These are phyloP conservation scores for Candida hungchunana DNA, from an alignment of 805 yeast genomes.

Conservation along the genomic window DNA sequence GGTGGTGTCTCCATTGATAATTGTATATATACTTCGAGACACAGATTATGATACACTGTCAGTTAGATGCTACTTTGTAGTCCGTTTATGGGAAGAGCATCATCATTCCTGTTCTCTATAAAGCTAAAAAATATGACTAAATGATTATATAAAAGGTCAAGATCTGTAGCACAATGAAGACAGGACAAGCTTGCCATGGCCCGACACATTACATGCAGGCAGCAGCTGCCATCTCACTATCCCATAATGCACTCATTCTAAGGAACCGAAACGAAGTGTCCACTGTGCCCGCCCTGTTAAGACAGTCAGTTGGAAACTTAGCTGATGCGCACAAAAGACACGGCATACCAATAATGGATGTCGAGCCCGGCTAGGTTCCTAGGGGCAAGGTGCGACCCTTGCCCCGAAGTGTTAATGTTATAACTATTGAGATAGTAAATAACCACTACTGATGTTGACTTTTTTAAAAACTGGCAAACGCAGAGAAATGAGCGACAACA, in stretches of 20 bases:
- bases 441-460: constrained; percentile 74
- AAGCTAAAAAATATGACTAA: too few relatives aligned
- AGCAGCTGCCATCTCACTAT: constrained; percentile 17
- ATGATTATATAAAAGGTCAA: constrained; percentile 4
- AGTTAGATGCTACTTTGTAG: too few relatives aligned
- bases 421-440: constrained; percentile 61
- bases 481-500: constrained; percentile 22
- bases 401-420: constrained; percentile 39
- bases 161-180: constrained; percentile 27
- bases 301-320: constrained; percentile 62
- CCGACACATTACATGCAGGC: constrained; percentile 21
- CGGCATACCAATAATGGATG: constrained; percentile 26
- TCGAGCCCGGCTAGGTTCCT: constrained; percentile 28
- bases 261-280: constrained; percentile 75
- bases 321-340: constrained; percentile 44
- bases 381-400: constrained; percentile 15
- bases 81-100: too few relatives aligned
- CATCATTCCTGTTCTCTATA: too few relatives aligned
- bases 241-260: constrained; percentile 40
- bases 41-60: too few relatives aligned
- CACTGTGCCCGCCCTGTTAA: constrained; percentile 70
- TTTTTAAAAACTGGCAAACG: constrained; percentile 26
- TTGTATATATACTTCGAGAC: constrained; percentile 3
- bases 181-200: constrained; percentile 23
- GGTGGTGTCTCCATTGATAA: too few relatives aligned